A percentile compares a stretch with the other conserved stretches of the same genome.
Conservation (phyloP, 2,329 filamentous ascomycete genomes). For the Botrytis cinerea region DNA sequence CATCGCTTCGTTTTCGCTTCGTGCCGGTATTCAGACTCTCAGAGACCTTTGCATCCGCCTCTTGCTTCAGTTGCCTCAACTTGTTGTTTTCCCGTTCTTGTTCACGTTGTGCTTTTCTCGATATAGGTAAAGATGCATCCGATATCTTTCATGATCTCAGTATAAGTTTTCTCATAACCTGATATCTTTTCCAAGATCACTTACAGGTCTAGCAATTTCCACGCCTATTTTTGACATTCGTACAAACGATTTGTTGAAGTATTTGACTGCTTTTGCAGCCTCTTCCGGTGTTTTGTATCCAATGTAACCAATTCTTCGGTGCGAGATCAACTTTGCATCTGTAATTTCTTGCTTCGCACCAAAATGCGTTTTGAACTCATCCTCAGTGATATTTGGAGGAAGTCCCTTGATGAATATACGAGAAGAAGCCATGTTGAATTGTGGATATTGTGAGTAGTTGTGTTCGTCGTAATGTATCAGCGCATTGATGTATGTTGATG, state of each 20-base stretch:
- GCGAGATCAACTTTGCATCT: slow-evolving; percentile 87
- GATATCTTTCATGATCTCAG: slow-evolving; percentile 37
- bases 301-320: slow-evolving; percentile 91
- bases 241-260: slow-evolving; percentile 94
- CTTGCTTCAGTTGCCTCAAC: slow-evolving; percentile 29
- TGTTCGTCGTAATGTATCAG: background rate
- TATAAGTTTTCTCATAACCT: background rate
- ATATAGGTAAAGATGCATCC: slow-evolving; percentile 43
- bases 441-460: background rate
- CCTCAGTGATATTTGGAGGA: slow-evolving; percentile 81
- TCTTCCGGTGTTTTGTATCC: slow-evolving; percentile 84
- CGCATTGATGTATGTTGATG: background rate
- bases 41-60: slow-evolving; percentile 35
- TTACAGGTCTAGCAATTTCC: slow-evolving; percentile 81
- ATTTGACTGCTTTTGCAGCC: slow-evolving; percentile 81
- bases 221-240: slow-evolving; percentile 93
- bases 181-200: slow-evolving; percentile 35
- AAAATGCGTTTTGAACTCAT: slow-evolving; percentile 88
- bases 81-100: slow-evolving; percentile 39
- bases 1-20: slow-evolving; percentile 68
- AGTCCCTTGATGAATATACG: slow-evolving; percentile 79
- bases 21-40: slow-evolving; percentile 44
- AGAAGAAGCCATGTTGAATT: slow-evolving; percentile 51
- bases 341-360: slow-evolving; percentile 74
- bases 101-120: slow-evolving; percentile 45